Evolutionary conservation across 2,329 filamentous ascomycete genomes (phyloP), one percentile per base, ranked within the genome.

Genomic region (Phialophora expanda): DNA sequence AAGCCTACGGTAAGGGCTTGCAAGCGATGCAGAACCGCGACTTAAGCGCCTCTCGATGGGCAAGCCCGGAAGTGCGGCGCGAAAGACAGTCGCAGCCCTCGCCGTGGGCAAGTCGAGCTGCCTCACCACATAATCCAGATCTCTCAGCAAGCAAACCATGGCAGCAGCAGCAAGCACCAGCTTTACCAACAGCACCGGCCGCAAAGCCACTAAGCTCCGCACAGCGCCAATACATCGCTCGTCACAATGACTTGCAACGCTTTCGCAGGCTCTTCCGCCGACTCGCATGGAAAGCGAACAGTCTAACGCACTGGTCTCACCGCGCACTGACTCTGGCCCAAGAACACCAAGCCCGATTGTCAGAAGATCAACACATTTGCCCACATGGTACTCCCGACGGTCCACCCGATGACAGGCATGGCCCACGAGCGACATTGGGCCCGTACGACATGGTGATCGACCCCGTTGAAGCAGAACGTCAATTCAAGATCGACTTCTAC

Each of bases 401-500:
- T 17, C 26, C 6, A 20, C 6, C 20, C 14, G 55, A 41, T 2
- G 46, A 9, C 38, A 28, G 26, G 5, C 30, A 61, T 17, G 62
- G 67, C 41, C 65, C 67, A 7, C 28, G 24, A n/a, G 62, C 67
- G 7, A 61, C 62, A 9, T 14, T 69, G 17, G 67, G 67, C 22
- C 53, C 53, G 0, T 69, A 69, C 38, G 60, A 67, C 11, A 58
- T 67, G 56, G 44, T 64, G 34, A 68, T 71, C n/a, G 69, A 69
- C 56, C 64, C 68, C 11, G 65, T 69, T 24, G 70, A 71, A 51
- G 84, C 84, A 0, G 86, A 89, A 75, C 82, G 86, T 17, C 91
- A 91, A 82, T 92, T 92, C 80, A 91, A 92, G 75, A 83, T 92
- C 7, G 90, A 92, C 73, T 92, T 92, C 69, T 88, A 90, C 76